Evolutionary conservation across 768 basidiomycete genomes (phyloP).

Genomic region (Suillus variegatus): DNA sequence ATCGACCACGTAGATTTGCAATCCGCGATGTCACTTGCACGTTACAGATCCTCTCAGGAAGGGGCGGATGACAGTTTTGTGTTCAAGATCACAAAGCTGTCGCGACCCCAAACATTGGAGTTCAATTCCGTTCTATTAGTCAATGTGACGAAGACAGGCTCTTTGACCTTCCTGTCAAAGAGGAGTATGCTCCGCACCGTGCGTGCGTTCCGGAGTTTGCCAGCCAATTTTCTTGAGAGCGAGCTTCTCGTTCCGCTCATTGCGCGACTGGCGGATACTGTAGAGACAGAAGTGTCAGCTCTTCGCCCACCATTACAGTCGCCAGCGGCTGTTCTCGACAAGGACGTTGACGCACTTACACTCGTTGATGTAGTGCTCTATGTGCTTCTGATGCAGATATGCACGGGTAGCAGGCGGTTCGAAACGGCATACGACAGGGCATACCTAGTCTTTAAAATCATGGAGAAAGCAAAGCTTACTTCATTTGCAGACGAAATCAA

Average conservation of each 20-base stretch:
- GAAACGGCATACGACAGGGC: not conserved
- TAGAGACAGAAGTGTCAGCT: not conserved
- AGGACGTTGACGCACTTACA: not conserved
- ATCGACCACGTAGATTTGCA: not conserved
- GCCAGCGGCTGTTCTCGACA: not conserved
- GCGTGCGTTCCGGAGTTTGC: constrained; percentile 1
- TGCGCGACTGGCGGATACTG: not conserved
- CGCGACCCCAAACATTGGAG: constrained; percentile 6
- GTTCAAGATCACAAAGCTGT: constrained; percentile 32
- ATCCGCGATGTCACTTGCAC: not conserved
- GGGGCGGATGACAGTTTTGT: constrained; percentile 30
- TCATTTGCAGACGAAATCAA: not conserved
- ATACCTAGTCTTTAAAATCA: not conserved
- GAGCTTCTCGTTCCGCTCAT: constrained; percentile 2
- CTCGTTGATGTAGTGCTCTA: constrained; percentile 12
- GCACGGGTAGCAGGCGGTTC: not conserved
- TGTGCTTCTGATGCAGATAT: constrained; percentile 12
- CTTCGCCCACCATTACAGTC: not conserved
- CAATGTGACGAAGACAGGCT: not conserved
- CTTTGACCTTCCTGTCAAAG: constrained; percentile 12
- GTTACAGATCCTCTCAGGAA: constrained; percentile 10
- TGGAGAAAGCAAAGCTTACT: constrained; percentile 1
- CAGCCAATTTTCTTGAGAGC: not conserved
- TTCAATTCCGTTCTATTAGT: constrained; percentile 10
- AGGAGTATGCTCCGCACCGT: constrained; percentile 11